A percentile compares a stretch with the other conserved stretches of the same genome.
Conservation (phyloP, 2,329 filamentous ascomycete genomes). For the Aureobasidium sp. region DNA sequence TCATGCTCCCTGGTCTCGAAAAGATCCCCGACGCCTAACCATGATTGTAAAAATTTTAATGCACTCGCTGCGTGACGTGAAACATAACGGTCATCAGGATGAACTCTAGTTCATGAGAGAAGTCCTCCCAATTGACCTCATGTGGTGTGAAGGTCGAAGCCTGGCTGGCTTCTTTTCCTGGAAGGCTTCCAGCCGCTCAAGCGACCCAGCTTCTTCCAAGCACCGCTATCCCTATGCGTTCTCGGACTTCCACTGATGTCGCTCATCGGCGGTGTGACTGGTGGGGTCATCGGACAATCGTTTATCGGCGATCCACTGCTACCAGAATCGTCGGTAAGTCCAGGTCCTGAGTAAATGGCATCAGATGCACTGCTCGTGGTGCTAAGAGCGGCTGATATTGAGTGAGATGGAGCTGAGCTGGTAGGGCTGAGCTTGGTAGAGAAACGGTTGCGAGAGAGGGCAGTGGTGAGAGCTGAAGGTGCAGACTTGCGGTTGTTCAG, state of each 20-base stretch:
- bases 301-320: constrained; percentile 44
- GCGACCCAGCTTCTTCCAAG: constrained; percentile 30
- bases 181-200: constrained; percentile 27
- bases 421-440: constrained; percentile 25
- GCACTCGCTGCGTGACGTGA: constrained; percentile 12
- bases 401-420: constrained; percentile 21
- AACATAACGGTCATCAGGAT: neutral
- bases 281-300: constrained; percentile 61
- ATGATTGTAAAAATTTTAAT: constrained; percentile 7
- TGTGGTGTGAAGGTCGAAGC: constrained; percentile 11
- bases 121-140: neutral
- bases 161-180: constrained; percentile 24
- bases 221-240: constrained; percentile 24
- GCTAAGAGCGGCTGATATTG: constrained; percentile 3
- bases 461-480: constrained; percentile 23
- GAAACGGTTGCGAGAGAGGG: constrained; percentile 24
- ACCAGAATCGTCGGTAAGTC: constrained; percentile 56
- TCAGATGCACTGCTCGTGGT: constrained; percentile 16
- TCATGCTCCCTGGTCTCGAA: neutral
- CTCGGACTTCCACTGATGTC: constrained; percentile 17
- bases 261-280: constrained; percentile 56
- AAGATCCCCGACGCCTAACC: constrained; percentile 9
- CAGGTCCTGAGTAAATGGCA: constrained; percentile 31
- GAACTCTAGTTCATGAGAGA: constrained; percentile 7
- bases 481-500: constrained; percentile 24